phyloP scores from a whole-genome alignment of 2,329 filamentous ascomycete species.

The Thyridium curvatum region DNA sequence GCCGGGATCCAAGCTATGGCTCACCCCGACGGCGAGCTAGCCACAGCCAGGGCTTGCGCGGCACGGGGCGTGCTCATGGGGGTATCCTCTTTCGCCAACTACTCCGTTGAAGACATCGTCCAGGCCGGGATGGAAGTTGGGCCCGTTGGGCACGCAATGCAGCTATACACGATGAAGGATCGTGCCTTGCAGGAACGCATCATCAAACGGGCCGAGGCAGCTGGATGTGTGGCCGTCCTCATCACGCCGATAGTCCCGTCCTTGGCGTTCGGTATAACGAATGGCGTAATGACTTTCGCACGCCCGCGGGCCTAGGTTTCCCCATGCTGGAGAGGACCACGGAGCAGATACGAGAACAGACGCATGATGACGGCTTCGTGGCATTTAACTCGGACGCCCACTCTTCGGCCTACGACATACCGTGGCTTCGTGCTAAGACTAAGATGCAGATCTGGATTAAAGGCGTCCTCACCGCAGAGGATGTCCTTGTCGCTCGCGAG shows the following conservation, averaged over 20 bases:
- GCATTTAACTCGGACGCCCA: constrained; percentile 18
- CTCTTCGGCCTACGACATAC: constrained; percentile 42
- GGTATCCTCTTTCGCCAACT: constrained; percentile 38
- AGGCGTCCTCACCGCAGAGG: constrained; percentile 34
- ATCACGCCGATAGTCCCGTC: constrained; percentile 46
- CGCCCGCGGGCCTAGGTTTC: constrained; percentile 21
- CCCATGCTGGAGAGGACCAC: too few relatives aligned
- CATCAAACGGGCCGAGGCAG: constrained; percentile 28
- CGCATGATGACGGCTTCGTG: constrained; percentile 15
- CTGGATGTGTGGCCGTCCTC: constrained; percentile 45
- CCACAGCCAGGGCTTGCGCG: constrained; percentile 37
- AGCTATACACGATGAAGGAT: constrained; percentile 45
- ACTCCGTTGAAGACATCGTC: constrained; percentile 9
- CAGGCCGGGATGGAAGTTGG: constrained; percentile 25
- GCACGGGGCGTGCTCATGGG: constrained; percentile 36
- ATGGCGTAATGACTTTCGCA: constrained; percentile 41
- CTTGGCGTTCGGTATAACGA: constrained; percentile 44
- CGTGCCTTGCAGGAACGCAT: constrained; percentile 32
- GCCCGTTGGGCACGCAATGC: constrained; percentile 38
- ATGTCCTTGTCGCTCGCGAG: constrained; percentile 27
- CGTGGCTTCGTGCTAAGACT: constrained; percentile 41
- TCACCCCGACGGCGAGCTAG: constrained; percentile 44
- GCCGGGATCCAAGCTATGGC: constrained; percentile 49
- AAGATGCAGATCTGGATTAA: constrained; percentile 43
- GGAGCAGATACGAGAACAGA: constrained; percentile 1